Conservation (phyloP, 176 grass and related monocot species). For the Hsuehochloa calcarea region DNA sequence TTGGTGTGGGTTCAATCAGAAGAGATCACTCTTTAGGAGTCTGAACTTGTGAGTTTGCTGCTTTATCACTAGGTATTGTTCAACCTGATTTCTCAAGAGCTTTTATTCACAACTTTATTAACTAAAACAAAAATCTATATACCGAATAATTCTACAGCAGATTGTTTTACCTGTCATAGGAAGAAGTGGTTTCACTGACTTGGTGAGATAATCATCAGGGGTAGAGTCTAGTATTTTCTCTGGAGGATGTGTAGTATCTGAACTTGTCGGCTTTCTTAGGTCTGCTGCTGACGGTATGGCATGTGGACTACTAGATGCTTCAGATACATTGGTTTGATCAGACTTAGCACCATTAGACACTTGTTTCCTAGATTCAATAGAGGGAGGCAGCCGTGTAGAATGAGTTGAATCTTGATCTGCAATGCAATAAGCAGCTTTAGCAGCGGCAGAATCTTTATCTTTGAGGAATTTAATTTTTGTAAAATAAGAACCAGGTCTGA, state of each 20-base stretch:
- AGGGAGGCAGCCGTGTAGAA: not conserved
- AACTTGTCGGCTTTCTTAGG: not conserved
- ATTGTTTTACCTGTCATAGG: slow-evolving; percentile 3
- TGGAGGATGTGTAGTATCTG: not conserved
- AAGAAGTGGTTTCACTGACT: not conserved
- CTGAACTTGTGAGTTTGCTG: no score
- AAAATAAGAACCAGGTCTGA: no score
- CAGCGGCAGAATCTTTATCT: no score
- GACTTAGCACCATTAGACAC: not conserved
- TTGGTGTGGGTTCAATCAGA: no score
- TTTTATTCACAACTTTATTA: not conserved
- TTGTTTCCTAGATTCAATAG: slow-evolving; percentile 16
- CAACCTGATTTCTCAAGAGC: no score
- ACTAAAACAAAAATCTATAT: not conserved
- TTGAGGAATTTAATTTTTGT: no score
- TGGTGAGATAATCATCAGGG: no score
- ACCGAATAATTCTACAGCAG: not conserved
- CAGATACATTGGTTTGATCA: not conserved
- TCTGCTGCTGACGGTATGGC: not conserved
- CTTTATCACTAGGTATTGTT: no score
- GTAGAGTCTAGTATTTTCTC: not conserved
- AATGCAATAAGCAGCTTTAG: slow-evolving; percentile 16
- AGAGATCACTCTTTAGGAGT: no score
- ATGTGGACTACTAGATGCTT: no score
- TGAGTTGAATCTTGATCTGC: slow-evolving; percentile 2